Percentiles rank a stretch among this genome's conserved stretches.
These are phyloP conservation scores for Royoungia palumana DNA, from an alignment of 768 basidiomycete genomes.

Conservation along the genomic window DNA sequence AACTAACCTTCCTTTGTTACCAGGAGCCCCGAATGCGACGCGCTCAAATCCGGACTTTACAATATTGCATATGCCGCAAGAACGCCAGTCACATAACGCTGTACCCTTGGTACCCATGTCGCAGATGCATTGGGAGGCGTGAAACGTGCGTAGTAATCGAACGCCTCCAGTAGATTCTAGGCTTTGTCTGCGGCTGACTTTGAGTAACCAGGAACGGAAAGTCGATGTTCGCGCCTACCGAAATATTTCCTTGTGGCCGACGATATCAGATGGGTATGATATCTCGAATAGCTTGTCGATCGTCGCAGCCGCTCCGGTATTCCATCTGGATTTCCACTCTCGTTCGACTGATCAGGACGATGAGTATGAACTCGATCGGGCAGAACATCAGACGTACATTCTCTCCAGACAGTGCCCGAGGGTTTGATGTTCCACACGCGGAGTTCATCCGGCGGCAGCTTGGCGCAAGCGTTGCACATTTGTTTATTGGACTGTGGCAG, in stretches of 20 bases:
- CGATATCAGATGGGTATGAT: conserved; percentile 27
- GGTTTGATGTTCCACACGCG: conserved; percentile 47
- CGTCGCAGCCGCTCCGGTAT: conserved; percentile 32
- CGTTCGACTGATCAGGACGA: conserved; percentile 45
- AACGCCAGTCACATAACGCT: conserved; percentile 51
- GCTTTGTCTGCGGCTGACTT: conserved; percentile 23
- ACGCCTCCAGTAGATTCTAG: conserved; percentile 34
- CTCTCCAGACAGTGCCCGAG: conserved; percentile 48
- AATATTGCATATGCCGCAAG: conserved; percentile 63
- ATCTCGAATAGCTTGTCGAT: conserved; percentile 60
- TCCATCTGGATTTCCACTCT: conserved; percentile 46
- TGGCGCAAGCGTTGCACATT: conserved; percentile 51
- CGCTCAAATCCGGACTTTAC: conserved; percentile 54
- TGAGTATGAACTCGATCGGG: conserved; percentile 17
- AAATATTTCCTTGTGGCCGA: conserved; percentile 44
- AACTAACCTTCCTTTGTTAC: conserved; percentile 54
- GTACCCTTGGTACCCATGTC: conserved; percentile 57
- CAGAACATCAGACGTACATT: conserved; percentile 38
- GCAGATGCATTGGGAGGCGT: conserved; percentile 65
- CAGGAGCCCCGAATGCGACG: conserved; percentile 53
- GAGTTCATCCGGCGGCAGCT: conserved; percentile 38
- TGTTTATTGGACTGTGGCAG: conserved; percentile 46
- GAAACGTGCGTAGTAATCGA: conserved; percentile 56
- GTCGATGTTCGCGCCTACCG: conserved; percentile 34
- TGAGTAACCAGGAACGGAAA: conserved; percentile 3